Conservation (phyloP, 805 yeast genomes). For the Candida corydali region DNA sequence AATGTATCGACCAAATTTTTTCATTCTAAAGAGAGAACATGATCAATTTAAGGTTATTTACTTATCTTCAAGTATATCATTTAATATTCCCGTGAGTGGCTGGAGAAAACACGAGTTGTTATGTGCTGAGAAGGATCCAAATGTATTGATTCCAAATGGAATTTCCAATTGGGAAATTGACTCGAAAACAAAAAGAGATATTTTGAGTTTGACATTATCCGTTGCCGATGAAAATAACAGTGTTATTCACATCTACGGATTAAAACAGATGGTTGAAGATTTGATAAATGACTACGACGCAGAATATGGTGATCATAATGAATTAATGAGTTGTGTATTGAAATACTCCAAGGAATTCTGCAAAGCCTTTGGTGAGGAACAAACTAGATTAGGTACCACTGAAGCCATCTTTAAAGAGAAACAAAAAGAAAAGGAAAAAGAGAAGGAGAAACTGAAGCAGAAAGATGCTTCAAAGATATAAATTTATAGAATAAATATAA, state of each 20-base stretch:
- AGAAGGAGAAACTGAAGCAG: neutral
- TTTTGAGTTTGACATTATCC: constrained; percentile 29
- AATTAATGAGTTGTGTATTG: constrained; percentile 22
- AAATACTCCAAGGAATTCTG: constrained; percentile 23
- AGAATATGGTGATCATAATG: neutral
- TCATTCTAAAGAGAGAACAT: constrained; percentile 18
- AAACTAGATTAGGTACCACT: constrained; percentile 3
- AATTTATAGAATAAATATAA: neutral
- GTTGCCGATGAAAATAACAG: constrained; percentile 33
- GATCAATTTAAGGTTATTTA: constrained; percentile 23
- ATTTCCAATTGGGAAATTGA: constrained; percentile 14
- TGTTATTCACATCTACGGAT: constrained; percentile 26
- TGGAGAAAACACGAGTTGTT: constrained; percentile 21
- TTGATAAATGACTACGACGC: neutral
- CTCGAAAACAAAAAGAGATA: constrained; percentile 14
- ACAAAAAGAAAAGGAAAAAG: no score
- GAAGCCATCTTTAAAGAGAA: constrained; percentile 2
- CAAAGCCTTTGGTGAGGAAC: constrained; percentile 19
- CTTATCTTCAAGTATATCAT: constrained; percentile 26
- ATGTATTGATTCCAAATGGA: constrained; percentile 34
- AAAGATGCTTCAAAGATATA: neutral
- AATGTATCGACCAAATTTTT: constrained; percentile 39
- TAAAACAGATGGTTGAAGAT: constrained; percentile 9
- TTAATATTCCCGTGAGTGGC: constrained; percentile 27
- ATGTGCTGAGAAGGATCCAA: constrained; percentile 23